These are phyloP conservation scores for Colletotrichum costaricense DNA, from an alignment of 2,329 filamentous ascomycete species.

Conservation along the genomic window DNA sequence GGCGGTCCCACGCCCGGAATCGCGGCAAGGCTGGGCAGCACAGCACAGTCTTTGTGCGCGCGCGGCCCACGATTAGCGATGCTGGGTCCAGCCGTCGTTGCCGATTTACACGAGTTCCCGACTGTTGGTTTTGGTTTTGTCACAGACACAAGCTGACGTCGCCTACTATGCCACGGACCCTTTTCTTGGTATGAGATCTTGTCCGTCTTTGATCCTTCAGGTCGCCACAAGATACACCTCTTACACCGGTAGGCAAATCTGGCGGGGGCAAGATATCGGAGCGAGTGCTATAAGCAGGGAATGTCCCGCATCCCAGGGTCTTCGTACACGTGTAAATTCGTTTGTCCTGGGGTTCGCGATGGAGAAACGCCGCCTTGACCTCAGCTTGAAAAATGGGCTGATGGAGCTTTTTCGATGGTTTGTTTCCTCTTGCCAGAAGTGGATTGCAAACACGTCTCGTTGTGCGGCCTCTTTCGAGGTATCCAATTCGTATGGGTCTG, in stretches of 20 bases:
- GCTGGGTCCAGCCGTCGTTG: background rate
- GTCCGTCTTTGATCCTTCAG: background rate
- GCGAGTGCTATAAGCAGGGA: background rate
- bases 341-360: background rate
- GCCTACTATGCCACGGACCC: background rate
- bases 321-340: background rate
- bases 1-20: background rate
- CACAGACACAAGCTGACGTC: background rate
- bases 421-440: background rate
- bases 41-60: background rate
- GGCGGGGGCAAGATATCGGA: background rate
- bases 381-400: conserved; percentile 32
- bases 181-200: background rate
- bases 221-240: background rate
- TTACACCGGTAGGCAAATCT: background rate
- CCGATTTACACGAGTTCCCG: too few species aligned
- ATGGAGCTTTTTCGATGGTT: background rate
- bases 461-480: background rate
- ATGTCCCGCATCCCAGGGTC: background rate
- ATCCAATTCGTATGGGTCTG: background rate
- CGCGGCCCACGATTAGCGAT: background rate
- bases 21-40: background rate
- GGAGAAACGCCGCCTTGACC: conserved; percentile 31
- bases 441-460: background rate
- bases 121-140: too few species aligned